Percentiles rank a stretch among this genome's conserved stretches.
Evolutionary conservation across 805 yeast genomes (phyloP).

Genomic region (Pichia phayaonensis): DNA sequence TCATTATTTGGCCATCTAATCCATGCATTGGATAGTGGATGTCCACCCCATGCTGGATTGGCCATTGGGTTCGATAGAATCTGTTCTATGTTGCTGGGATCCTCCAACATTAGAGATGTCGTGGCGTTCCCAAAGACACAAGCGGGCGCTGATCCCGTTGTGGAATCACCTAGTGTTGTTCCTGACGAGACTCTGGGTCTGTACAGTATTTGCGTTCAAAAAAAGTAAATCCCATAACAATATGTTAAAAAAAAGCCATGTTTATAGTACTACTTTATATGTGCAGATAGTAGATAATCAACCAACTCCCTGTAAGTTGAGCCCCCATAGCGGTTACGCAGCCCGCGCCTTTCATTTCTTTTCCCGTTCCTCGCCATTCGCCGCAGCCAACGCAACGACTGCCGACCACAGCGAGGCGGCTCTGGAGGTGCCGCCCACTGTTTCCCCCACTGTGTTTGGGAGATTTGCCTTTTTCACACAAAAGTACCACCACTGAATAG

Average conservation of each 20-base stretch:
- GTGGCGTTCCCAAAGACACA: slow-evolving; percentile 94
- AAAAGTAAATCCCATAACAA: not conserved
- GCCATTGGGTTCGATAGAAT: slow-evolving; percentile 93
- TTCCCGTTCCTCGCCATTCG: not conserved
- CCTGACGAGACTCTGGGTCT: slow-evolving; percentile 39
- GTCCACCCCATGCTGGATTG: slow-evolving; percentile 98
- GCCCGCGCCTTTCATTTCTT: not conserved
- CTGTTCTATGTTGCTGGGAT: slow-evolving; percentile 82
- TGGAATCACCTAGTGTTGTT: slow-evolving; percentile 74
- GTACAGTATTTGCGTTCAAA: slow-evolving; percentile 38
- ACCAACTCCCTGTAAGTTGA: not conserved
- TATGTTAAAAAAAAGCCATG: too few species aligned
- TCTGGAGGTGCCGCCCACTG: not conserved
- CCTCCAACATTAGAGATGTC: slow-evolving; percentile 78
- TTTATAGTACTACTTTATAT: not conserved
- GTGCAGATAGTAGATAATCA: not conserved
- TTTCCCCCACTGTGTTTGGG: not conserved
- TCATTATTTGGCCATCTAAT: slow-evolving; percentile 78
- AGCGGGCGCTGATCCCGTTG: slow-evolving; percentile 82
- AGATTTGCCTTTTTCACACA: not conserved
- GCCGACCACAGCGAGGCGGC: not conserved
- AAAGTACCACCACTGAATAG: not conserved
- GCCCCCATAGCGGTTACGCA: not conserved
- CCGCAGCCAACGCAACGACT: not conserved
- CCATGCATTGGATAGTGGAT: slow-evolving; percentile 75